Conservation (phyloP, 495 filamentous ascomycete species). For the Neurospora sp. region DNA sequence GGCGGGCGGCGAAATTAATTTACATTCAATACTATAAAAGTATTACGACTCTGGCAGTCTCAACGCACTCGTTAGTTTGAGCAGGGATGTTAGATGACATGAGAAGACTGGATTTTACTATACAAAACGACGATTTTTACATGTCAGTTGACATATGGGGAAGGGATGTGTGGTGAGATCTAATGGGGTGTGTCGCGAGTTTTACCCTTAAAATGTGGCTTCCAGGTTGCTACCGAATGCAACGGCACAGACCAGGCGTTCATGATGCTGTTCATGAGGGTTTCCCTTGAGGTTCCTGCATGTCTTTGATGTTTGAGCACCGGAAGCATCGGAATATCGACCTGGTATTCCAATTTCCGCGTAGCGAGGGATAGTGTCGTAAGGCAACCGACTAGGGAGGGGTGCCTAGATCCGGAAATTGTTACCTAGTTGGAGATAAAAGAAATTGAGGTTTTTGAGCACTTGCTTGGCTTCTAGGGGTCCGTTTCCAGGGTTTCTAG, state of each 20-base stretch:
- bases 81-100: too few species aligned
- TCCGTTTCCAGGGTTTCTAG: neutral
- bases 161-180: too few species aligned
- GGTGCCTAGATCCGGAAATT: neutral
- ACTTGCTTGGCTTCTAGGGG: neutral
- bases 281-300: too few species aligned
- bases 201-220: neutral
- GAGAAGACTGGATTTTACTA: too few species aligned
- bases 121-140: too few species aligned
- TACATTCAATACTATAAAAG: too few species aligned
- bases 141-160: too few species aligned
- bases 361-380: neutral
- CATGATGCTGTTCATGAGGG: neutral
- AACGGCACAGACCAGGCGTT: neutral
- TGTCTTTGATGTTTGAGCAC: neutral
- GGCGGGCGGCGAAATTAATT: too few species aligned
- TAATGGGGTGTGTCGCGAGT: too few species aligned
- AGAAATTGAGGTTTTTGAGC: neutral
- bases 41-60: too few species aligned
- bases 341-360: neutral
- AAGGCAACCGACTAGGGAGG: neutral
- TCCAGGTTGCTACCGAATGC: neutral
- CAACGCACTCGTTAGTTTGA: too few species aligned
- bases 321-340: neutral
- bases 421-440: neutral